Base-by-base conservation (phyloP, 208 protist genomes). In the Phytomonas francai region DNA sequence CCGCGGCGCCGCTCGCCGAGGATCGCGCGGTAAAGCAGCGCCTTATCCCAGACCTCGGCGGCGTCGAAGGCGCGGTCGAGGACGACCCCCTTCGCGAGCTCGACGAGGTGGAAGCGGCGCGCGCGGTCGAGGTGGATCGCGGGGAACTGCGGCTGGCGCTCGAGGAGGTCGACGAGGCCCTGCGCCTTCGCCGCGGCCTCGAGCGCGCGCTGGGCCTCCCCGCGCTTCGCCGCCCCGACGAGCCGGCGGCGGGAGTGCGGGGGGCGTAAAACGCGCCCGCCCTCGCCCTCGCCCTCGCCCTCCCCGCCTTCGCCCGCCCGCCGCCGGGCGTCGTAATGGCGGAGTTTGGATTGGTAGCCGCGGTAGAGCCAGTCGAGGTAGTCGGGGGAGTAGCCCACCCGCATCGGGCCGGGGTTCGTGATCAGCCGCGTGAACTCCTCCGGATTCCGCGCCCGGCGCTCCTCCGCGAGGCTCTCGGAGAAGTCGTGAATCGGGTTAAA, bases 401-500 rank as follows among this genome's bases (percentile, higher is more conserved):
- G 89, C n/a, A 95, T 56, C 12, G 89, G 89, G 0, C 89, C 89
- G 45, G 89, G 89, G 68, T 95, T 95, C 0, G 86, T 87, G 63
- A 92, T 83, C 66, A 92, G 69, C 30, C 56, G 68, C 65, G 84
- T 75, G 70, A 95, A 95, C 62, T 88, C 67, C 31, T 79, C 77
- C 42, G 71, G 79, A 63, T 83, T 81, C 14, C 67, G 67, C 6
- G 86, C 84, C 9, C 75, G 69, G 22, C 75, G 69, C 0, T 31
- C 73, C 29, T 65, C 66, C 3, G 67, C 68, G 3, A 82, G 78
- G 31, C 73, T 76, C 27, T 83, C 74, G 0, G 71, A 67, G 66
- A 95, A 95, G 70, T 84, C 77, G 68, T 95, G 89, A 65, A 95
- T 77, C 0, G 89, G 89, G 58, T 95, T 92, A 72, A 88, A 95